Evolutionary conservation across 495 filamentous ascomycete genomes (phyloP).

Genomic region (Geoglossum glabrum): DNA sequence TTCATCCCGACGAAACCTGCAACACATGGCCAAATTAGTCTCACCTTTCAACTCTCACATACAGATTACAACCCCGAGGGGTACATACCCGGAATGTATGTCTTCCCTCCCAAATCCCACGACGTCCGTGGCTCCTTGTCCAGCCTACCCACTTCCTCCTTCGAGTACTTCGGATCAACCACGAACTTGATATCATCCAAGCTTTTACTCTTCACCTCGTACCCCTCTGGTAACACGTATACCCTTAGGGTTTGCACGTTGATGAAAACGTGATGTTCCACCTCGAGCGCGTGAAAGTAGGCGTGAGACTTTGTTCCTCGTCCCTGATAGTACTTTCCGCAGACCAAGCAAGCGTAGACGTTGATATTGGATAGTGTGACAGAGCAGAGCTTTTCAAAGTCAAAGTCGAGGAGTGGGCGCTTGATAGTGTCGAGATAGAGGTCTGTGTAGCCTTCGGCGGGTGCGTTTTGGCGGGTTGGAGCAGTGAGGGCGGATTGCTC

Average conservation of each 20-base stretch:
- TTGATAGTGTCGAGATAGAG: constrained; percentile 97
- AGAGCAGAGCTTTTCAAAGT: constrained; percentile 97
- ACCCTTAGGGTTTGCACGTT: constrained; percentile 92
- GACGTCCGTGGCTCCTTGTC: constrained; percentile 57
- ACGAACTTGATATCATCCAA: constrained; percentile 98
- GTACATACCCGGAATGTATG: constrained; percentile 56
- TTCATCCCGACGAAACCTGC: constrained; percentile 92
- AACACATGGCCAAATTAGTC: neutral
- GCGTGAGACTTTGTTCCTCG: constrained; percentile 85
- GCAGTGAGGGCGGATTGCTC: constrained; percentile 22
- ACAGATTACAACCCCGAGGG: neutral
- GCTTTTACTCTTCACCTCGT: constrained; percentile 87
- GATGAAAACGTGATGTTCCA: constrained; percentile 90
- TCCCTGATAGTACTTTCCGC: constrained; percentile 94
- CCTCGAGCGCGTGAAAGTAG: constrained; percentile 93
- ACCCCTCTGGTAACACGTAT: constrained; percentile 90
- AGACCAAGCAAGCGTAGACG: constrained; percentile 93
- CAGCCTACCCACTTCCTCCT: constrained; percentile 54
- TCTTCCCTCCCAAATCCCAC: constrained; percentile 59
- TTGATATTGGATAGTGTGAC: constrained; percentile 93
- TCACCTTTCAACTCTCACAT: neutral
- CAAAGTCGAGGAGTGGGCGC: constrained; percentile 70
- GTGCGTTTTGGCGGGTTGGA: constrained; percentile 41
- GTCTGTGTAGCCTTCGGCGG: constrained; percentile 78
- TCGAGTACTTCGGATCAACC: constrained; percentile 73